Base-by-base conservation (phyloP, 495 filamentous ascomycete genomes). In the Neurospora sp. region DNA sequence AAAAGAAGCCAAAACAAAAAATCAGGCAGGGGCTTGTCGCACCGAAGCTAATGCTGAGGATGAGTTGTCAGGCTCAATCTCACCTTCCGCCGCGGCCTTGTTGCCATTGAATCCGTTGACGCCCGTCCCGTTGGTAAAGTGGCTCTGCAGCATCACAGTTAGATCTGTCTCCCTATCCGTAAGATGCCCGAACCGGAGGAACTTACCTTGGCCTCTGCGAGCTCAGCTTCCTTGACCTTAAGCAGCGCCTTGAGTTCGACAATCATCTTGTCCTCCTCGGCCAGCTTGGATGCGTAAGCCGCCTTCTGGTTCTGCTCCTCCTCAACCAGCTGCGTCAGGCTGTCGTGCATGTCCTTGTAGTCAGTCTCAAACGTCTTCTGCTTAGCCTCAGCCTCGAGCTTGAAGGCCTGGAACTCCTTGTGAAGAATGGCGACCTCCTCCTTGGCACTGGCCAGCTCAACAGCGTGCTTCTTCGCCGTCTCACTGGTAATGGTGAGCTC, bases 41-140 rank as follows among this genome's bases (percentile, higher is more conserved):
- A 89, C 87, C 85, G 86, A 85, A 79, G 86, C 86, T 76, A 89
- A 83, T 76, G 86, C 86, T 75, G 83, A 81, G 73, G 86, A 88
- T 77, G 86, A 88, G 82, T 84, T 77, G 73, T 89, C 87, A 75
- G 80, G 78, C 76, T 83, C 77, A 41, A 74, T 78, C 84, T 87
- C 87, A 86, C 86, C 86, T 87, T 85, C 85, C 79, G 81, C 83
- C 78, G 77, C 77, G 73, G 80, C 73, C 71, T 77, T 74, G 37
- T 79, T 73, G 40, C 69, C 72, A 37, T 77, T 77, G 18, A 69
- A 62, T 4, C 75, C 75, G 44, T 74, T 70, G 39, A 77, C 77
- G 12, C 40, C 48, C 37, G 76, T 35, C 7, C 27, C 75, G 73
- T 76, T 77, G 69, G 86, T 85, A 71, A 82, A 85, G 71, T 82